Conservation (phyloP, 768 basidiomycete species). For the Candolleomyces eurysporus region DNA sequence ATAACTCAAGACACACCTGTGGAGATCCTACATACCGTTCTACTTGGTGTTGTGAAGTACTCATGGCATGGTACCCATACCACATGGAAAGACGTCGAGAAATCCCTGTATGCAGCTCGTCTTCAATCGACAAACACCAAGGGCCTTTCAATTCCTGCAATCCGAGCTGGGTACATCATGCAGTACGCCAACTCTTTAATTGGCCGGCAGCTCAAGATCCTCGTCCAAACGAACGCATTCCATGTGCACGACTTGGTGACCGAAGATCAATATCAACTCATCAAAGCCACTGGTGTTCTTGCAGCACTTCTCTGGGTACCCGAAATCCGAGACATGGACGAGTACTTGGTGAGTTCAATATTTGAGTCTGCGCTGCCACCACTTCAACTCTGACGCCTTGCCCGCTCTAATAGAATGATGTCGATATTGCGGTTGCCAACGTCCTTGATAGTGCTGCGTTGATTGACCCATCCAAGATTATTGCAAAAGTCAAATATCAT, state of each 20-base stretch:
- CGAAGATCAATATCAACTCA: slow-evolving; percentile 21
- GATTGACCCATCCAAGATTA: slow-evolving; percentile 34
- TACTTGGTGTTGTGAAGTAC: slow-evolving; percentile 44
- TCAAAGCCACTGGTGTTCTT: slow-evolving; percentile 31
- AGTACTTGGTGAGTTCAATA: slow-evolving; percentile 28
- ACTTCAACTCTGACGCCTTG: no score
- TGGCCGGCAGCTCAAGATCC: slow-evolving; percentile 15
- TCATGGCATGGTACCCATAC: slow-evolving; percentile 35
- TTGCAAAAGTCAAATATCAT: slow-evolving; percentile 35
- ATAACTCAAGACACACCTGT: slow-evolving; percentile 32
- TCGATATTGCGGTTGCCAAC: slow-evolving; percentile 29
- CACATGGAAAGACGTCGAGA: slow-evolving; percentile 24
- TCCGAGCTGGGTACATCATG: slow-evolving; percentile 40
- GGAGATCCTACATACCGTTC: slow-evolving; percentile 43
- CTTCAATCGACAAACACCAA: slow-evolving; percentile 29
- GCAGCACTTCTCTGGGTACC: slow-evolving; percentile 39
- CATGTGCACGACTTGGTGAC: slow-evolving; percentile 6
- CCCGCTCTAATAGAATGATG: slow-evolving; percentile 20
- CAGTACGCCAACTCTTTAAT: slow-evolving; percentile 42
- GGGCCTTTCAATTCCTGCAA: slow-evolving; percentile 28
- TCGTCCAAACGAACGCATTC: slow-evolving; percentile 6
- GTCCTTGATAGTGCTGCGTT: slow-evolving; percentile 32
- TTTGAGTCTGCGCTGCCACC: no score
- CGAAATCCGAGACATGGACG: slow-evolving; percentile 32
- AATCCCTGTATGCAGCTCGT: slow-evolving; percentile 24